Evolutionary conservation across 2,329 filamentous ascomycete species (phyloP).

Genomic region (Cercospora sp.): DNA sequence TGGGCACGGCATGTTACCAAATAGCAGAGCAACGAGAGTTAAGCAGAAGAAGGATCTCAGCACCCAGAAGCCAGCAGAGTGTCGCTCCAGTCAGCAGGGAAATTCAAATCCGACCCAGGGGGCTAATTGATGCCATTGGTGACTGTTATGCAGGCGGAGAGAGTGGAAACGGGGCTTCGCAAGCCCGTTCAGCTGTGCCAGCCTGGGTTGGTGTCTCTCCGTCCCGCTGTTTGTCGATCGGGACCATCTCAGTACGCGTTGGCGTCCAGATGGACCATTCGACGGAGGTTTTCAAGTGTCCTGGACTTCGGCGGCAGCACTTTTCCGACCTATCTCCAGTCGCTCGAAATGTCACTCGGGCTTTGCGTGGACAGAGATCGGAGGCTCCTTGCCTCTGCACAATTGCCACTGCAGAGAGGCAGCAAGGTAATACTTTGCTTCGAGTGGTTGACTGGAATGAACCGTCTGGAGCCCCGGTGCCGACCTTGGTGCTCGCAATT

Average conservation of each 20-base stretch:
- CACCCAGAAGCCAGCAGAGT: neutral
- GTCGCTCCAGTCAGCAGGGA: neutral
- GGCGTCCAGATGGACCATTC: neutral
- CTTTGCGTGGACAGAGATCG: neutral
- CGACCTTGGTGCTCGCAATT: neutral
- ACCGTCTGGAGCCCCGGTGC: neutral
- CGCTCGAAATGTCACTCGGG: neutral
- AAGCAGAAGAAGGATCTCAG: neutral
- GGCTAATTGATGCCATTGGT: neutral
- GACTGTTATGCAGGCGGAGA: neutral
- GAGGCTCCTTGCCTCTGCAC: neutral
- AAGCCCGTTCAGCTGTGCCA: neutral
- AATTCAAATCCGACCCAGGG: neutral
- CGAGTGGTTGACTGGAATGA: neutral
- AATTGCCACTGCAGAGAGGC: neutral
- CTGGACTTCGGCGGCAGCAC: neutral
- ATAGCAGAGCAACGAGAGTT: neutral
- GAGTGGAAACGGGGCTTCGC: too few relatives aligned
- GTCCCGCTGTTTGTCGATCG: neutral
- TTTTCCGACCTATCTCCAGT: neutral
- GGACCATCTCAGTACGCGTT: neutral
- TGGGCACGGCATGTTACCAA: neutral
- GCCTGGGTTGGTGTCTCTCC: neutral
- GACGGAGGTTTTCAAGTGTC: neutral
- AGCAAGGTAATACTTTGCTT: neutral